Evolutionary conservation across 495 filamentous ascomycete genomes (phyloP).

Genomic region (Gamarada debralockiae): DNA sequence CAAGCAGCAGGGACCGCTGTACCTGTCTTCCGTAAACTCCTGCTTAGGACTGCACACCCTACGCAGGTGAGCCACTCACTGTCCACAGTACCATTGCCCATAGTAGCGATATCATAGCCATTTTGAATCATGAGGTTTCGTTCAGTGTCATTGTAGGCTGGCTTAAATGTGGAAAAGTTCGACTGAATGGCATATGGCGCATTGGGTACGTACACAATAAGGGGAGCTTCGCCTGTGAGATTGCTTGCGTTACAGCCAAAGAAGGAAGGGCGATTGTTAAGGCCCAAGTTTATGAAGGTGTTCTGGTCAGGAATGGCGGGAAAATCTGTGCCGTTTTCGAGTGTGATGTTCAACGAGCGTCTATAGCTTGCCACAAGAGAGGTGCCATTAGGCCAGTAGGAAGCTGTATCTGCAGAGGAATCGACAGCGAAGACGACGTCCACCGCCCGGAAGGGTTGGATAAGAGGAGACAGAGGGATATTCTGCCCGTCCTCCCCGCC

Average conservation of each 20-base stretch:
- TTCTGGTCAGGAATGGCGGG: slow-evolving; percentile 75
- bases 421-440: slow-evolving; percentile 94
- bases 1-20: slow-evolving; percentile 64
- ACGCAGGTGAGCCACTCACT: slow-evolving; percentile 72
- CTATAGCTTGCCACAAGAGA: slow-evolving; percentile 79
- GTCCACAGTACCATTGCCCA: slow-evolving; percentile 74
- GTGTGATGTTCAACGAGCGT: slow-evolving; percentile 52
- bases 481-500: slow-evolving; percentile 87
- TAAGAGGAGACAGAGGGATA: slow-evolving; percentile 78
- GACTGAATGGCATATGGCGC: slow-evolving; percentile 66
- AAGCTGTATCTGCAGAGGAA: slow-evolving; percentile 72
- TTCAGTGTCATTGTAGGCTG: slow-evolving; percentile 53
- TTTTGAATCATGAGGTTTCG: slow-evolving; percentile 79
- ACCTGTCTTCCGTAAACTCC: slow-evolving; percentile 65
- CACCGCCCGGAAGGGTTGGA: slow-evolving; percentile 72
- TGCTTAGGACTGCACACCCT: slow-evolving; percentile 80
- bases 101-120: slow-evolving; percentile 76
- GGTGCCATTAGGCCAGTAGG: slow-evolving; percentile 84
- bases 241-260: slow-evolving; percentile 84
- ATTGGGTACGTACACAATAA: slow-evolving; percentile 89
- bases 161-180: slow-evolving; percentile 72
- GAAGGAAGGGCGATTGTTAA: slow-evolving; percentile 85
- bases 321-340: slow-evolving; percentile 74
- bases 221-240: slow-evolving; percentile 50
- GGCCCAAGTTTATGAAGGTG: slow-evolving; percentile 81